Conservation (phyloP, 768 basidiomycete genomes). For the Termitomyces sp. region DNA sequence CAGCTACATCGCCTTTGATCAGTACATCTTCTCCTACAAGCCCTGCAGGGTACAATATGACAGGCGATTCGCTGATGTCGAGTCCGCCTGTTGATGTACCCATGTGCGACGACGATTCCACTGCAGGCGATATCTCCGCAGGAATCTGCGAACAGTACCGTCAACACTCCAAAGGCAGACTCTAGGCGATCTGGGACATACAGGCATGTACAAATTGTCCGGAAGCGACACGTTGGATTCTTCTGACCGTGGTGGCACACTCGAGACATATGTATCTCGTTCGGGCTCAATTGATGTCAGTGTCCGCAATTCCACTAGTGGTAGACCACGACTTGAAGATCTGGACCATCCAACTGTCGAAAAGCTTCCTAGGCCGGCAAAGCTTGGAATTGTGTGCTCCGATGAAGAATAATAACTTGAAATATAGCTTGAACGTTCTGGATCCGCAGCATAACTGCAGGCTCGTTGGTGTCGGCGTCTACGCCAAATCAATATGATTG, state of each 20-base stretch:
- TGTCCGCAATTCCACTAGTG: not conserved
- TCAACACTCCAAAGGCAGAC: not conserved
- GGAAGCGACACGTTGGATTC: constrained; percentile 10
- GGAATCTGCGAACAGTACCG: not conserved
- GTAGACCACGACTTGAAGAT: not conserved
- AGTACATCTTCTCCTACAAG: not conserved
- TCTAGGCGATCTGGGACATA: not conserved
- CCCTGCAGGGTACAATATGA: not conserved
- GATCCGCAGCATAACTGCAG: not conserved
- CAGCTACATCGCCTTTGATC: not conserved
- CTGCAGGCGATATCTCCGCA: constrained; percentile 18
- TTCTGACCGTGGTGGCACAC: not conserved
- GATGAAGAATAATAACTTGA: constrained; percentile 3
- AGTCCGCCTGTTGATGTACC: constrained; percentile 14
- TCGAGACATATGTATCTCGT: not conserved
- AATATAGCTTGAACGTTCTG: constrained; percentile 1
- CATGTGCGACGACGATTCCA: constrained; percentile 20
- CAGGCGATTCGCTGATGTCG: constrained; percentile 6
- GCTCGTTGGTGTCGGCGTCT: not conserved
- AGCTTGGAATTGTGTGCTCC: constrained; percentile 5
- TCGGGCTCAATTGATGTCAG: not conserved
- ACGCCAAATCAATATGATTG: constrained; percentile 1
- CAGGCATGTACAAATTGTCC: constrained; percentile 13
- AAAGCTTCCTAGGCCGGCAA: constrained; percentile 2
- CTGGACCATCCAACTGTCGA: not conserved